A percentile compares a stretch with the other conserved stretches of the same genome.
These are phyloP conservation scores for Heritiera fomes DNA, from an alignment of 345 rosid species.

Conservation along the genomic window DNA sequence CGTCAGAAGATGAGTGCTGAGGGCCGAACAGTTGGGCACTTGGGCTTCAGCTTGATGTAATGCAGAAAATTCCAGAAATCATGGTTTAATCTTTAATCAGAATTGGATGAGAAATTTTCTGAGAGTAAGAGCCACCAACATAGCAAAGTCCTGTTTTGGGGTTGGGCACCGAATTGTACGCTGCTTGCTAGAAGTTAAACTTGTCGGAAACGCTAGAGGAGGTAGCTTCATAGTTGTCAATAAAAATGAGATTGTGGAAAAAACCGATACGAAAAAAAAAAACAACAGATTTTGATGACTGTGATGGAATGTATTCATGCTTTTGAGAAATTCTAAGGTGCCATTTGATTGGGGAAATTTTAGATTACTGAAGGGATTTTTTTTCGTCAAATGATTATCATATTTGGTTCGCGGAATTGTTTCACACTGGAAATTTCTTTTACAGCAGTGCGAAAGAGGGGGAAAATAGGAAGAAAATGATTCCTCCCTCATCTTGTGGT, in stretches of 20 bases:
- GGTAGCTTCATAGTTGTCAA: not conserved
- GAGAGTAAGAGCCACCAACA: not conserved
- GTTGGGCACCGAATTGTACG: not conserved
- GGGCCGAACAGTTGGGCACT: not conserved
- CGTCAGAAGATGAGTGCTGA: not conserved
- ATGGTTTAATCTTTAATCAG: not conserved
- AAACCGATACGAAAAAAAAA: not conserved
- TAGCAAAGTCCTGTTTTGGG: not conserved
- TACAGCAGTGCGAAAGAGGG: too few relatives aligned
- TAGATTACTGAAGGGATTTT: too few relatives aligned
- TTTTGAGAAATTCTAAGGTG: too few relatives aligned
- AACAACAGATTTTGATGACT: not conserved
- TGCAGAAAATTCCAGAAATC: slow-evolving; percentile 10
- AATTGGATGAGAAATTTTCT: not conserved
- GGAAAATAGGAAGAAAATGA: too few relatives aligned
- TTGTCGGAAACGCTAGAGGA: not conserved
- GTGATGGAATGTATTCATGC: too few relatives aligned
- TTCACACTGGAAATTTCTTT: too few relatives aligned
- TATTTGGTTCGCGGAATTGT: too few relatives aligned
- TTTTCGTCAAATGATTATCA: too few relatives aligned
- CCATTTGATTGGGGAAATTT: too few relatives aligned
- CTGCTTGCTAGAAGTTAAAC: not conserved
- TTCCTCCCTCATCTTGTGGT: too few relatives aligned
- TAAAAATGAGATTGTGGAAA: not conserved
- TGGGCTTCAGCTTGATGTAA: not conserved